Base-by-base conservation (phyloP, 352 stramenopile genomes). In the Globisporangium radiosum region DNA sequence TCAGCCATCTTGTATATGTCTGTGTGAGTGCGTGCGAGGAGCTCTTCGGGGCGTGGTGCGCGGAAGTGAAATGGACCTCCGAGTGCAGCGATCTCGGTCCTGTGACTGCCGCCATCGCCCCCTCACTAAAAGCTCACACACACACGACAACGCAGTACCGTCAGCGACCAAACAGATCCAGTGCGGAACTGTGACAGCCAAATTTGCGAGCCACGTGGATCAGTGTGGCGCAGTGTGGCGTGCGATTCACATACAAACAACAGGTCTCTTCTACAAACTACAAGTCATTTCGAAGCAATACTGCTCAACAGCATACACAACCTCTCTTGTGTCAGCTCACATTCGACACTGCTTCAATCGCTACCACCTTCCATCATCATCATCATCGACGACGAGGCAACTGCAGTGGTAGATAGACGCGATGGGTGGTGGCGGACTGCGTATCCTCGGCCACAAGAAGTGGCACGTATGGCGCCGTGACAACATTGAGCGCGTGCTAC, bases 381-480 rank as follows among this genome's bases (percentile, higher is more conserved):
- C 25, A 25, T 2, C 25, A 25, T 2, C 43, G 40, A 48, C 43
- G 43, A 48, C 43, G 43, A 48, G 39, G 39, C 25, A 25, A 25
- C 25, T 25, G 25, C 25, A 25, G 25, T 43, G 39, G 10, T 43
- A 7, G 39, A 11, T 43, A 11, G 39, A 10, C 10, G 39, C 14
- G 10, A 88, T 88, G 78, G 78, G 78, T 62, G 78, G 78, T 36
- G 78, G 78, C 44, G 78, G 78, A n/a, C 59, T 89, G 36, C 79
- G 75, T 25, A 81, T 89, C 54, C 66, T 89, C 7, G 72, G 72
- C 6, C 79, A 89, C 57, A 94, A 94, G 73, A 88, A 79, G 55
- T 94, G 85, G 85, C 82, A 94, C 62, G 85, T 94, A 36, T 94
- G 85, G 85, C 80, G 80, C 8, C 75, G 82, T 15, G 82, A 92